phyloP scores from a whole-genome alignment of 148 eudicot genomes.

The Nepenthes gracilis region DNA sequence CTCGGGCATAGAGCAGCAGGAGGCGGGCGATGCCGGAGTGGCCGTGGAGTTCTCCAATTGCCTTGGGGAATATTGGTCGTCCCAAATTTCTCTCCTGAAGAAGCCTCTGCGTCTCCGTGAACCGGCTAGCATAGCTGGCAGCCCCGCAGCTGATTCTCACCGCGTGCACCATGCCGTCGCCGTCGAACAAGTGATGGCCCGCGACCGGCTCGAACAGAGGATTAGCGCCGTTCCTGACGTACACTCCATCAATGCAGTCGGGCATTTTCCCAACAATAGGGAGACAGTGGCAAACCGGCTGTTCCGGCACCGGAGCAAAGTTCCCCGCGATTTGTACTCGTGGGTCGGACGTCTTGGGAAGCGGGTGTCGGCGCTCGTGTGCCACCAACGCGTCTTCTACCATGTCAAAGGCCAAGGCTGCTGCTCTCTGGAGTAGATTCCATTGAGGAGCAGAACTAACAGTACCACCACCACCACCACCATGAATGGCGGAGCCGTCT shows the following conservation, averaged over 20 bases:
- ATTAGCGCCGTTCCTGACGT: slow-evolving; percentile 6
- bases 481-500: too few species aligned
- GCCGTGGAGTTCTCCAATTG: slow-evolving; percentile 11
- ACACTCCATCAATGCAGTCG: slow-evolving; percentile 2
- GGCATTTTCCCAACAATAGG: slow-evolving; percentile 4
- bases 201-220: slow-evolving; percentile 8
- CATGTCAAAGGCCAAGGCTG: slow-evolving; percentile 3
- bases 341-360: slow-evolving; percentile 10
- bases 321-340: slow-evolving; percentile 6
- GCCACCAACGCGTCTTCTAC: slow-evolving; percentile 4
- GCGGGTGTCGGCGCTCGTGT: slow-evolving; percentile 1
- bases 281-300: neutral
- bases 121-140: slow-evolving; percentile 3
- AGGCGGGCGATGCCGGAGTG: slow-evolving; percentile 8
- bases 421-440: slow-evolving; percentile 8
- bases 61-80: slow-evolving; percentile 8
- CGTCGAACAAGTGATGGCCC: slow-evolving; percentile 10
- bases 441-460: neutral
- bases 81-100: slow-evolving; percentile 3
- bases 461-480: neutral
- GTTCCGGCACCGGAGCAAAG: slow-evolving; percentile 11
- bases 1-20: slow-evolving; percentile 5
- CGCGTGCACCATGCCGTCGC: slow-evolving; percentile 10
- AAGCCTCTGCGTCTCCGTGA: slow-evolving; percentile 5
- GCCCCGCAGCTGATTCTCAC: neutral